These are phyloP conservation scores for Tylopilus sp. DNA, from an alignment of 1,284 basidiomycete genomes.

Conservation along the genomic window DNA sequence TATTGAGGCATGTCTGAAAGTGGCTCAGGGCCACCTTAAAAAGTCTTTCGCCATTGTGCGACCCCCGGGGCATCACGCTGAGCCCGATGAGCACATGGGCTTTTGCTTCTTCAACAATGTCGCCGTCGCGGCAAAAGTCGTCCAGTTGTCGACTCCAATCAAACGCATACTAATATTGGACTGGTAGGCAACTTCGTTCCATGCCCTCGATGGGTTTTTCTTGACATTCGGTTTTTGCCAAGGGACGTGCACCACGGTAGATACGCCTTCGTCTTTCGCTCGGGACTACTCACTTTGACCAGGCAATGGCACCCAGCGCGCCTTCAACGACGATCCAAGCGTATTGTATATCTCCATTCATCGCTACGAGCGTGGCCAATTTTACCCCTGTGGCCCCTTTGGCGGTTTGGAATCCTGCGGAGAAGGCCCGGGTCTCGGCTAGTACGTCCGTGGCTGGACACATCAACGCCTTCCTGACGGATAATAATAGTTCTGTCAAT, in stretches of 20 bases:
- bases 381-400: constrained; percentile 91
- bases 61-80: constrained; percentile 97
- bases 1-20: constrained; percentile 85
- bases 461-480: constrained; percentile 13
- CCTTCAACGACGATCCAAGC: constrained; percentile 87
- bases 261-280: not conserved
- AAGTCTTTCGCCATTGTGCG: constrained; percentile 95
- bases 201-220: constrained; percentile 1
- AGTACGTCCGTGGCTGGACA: constrained; percentile 47
- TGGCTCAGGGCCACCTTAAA: constrained; percentile 76
- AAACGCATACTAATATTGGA: constrained; percentile 90
- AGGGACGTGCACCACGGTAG: constrained; percentile 96
- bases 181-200: constrained; percentile 62
- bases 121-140: constrained; percentile 83
- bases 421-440: constrained; percentile 78
- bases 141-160: constrained; percentile 63
- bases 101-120: constrained; percentile 99
- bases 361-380: constrained; percentile 86
- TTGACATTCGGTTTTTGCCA: constrained; percentile 10
- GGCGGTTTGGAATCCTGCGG: constrained; percentile 86
- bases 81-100: constrained; percentile 97
- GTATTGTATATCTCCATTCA: constrained; percentile 97
- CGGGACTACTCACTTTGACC: constrained; percentile 10
- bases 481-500: constrained; percentile 75
- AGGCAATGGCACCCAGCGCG: constrained; percentile 96